Base-by-base conservation (phyloP, 2,329 filamentous ascomycete genomes). In the Fusarium nelsonii region DNA sequence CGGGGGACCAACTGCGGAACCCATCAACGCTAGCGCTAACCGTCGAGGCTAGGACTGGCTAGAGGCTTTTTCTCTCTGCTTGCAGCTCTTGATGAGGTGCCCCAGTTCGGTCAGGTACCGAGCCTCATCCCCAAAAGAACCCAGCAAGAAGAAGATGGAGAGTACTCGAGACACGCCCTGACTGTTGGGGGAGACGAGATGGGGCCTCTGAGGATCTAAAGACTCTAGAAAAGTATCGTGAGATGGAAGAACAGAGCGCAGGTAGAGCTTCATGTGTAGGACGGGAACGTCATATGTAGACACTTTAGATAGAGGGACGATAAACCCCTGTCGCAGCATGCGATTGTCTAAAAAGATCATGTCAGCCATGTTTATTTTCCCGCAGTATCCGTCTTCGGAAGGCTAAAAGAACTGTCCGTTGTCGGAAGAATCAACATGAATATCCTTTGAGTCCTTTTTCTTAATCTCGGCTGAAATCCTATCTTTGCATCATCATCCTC, bases 101-200 rank as follows among this genome's bases (percentile, higher is more conserved):
- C 68, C 68, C 64, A 69, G 70, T 65, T 74, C 72, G 72, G 72
- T 74, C 72, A 74, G 58, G 63, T 73, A 69, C 72, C 72, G 72
- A 74, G 65, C 56, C 50, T 65, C 54, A 59, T 50, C 44, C 37
- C 48, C 51, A 58, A 67, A 61, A 68, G 53, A 52, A 58, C 66
- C 66, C 34, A 66, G 66, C 40, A 70, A 46, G 37, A 65, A 44
- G 66, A 63, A 34, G 51, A 53, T 37, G n/a, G 18, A 41, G 37
- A 52, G 54, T 60, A 68, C 67, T 70, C 63, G 63, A 57, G 67
- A 64, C 68, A 68, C 68, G 50, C 68, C 68, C 68, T 64, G n/a
- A 65, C 26, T 23, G 48, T 45, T 62, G 58, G 64, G 51, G 58
- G 59, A 26, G 55, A 61, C 16, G 43, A 18, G 39, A 57, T 52